Evolutionary conservation across 768 basidiomycete species (phyloP).

Genomic region (Tephrocybe sp.): DNA sequence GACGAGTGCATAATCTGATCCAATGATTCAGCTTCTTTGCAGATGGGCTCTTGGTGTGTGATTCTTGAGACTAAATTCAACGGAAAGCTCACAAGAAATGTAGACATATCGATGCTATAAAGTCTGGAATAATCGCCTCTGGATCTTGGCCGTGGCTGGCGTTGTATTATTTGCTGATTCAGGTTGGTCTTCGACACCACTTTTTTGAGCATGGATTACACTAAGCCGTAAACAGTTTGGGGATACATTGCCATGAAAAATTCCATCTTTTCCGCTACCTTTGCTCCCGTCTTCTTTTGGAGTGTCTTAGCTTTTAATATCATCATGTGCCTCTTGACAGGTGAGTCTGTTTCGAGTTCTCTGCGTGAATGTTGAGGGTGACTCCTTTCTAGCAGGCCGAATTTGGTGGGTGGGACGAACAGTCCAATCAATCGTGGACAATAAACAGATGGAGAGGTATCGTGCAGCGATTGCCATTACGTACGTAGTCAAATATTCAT

Average conservation of each 20-base stretch:
- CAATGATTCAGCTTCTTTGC: constrained; percentile 20
- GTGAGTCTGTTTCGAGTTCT: constrained; percentile 9
- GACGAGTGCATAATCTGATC: not conserved
- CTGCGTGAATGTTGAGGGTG: too few relatives aligned
- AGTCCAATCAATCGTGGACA: constrained; percentile 3
- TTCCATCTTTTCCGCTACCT: not conserved
- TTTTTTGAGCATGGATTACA: not conserved
- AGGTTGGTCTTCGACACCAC: constrained; percentile 17
- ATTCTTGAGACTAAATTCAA: not conserved
- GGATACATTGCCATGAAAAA: constrained; percentile 15
- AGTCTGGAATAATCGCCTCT: constrained; percentile 9
- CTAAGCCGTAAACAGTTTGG: constrained; percentile 15
- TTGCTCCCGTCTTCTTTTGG: constrained; percentile 21
- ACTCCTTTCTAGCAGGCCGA: constrained; percentile 13
- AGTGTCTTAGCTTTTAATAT: constrained; percentile 23
- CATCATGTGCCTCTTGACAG: constrained; percentile 21
- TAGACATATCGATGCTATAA: constrained; percentile 13
- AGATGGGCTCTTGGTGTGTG: constrained; percentile 25
- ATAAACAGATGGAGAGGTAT: constrained; percentile 10
- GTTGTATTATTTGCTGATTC: constrained; percentile 30
- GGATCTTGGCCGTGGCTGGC: constrained; percentile 7
- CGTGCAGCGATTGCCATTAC: constrained; percentile 13
- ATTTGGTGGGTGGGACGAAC: constrained; percentile 19
- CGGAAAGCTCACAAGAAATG: not conserved
- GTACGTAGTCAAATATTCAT: constrained; percentile 2